Evolutionary conservation across 345 rosid species (phyloP).

Genomic region (Populus ilicifolia): DNA sequence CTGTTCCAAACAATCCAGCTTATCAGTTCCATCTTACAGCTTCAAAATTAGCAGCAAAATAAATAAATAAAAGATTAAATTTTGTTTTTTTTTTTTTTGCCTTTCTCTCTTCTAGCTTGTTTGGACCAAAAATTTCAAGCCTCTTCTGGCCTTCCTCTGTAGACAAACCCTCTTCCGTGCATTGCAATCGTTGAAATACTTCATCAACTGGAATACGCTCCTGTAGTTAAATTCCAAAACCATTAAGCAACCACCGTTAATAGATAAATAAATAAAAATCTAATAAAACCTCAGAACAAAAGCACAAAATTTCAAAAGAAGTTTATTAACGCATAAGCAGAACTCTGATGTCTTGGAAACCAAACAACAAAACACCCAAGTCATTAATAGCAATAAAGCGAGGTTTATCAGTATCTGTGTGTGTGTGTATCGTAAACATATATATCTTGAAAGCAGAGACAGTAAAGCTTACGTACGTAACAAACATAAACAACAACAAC

Average conservation of each 20-base stretch:
- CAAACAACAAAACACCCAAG: not conserved
- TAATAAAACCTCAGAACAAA: not conserved
- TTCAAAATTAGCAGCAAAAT: not conserved
- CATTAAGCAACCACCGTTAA: not conserved
- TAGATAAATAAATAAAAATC: not conserved
- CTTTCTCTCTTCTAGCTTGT: conserved; percentile 92
- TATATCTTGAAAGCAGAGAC: not conserved
- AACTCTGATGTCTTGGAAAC: not conserved
- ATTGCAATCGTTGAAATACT: conserved; percentile 79
- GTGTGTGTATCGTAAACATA: not conserved
- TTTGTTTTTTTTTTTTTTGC: conserved; percentile 7
- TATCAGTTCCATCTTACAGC: too few species aligned
- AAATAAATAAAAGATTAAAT: too few species aligned
- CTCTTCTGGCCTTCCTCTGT: conserved; percentile 72
- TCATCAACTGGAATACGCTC: conserved; percentile 79
- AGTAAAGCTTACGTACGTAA: not conserved
- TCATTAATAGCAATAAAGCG: not conserved
- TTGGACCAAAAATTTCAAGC: conserved; percentile 72
- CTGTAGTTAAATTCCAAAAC: conserved; percentile 25
- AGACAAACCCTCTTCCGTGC: conserved; percentile 70
- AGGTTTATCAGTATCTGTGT: not conserved
- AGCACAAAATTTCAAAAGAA: not conserved
- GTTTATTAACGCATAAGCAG: not conserved
- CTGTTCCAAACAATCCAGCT: conserved; percentile 28
- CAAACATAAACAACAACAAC: not conserved